phyloP scores from a whole-genome alignment of 768 basidiomycete genomes.

The Cantharellus cinnabarinus region DNA sequence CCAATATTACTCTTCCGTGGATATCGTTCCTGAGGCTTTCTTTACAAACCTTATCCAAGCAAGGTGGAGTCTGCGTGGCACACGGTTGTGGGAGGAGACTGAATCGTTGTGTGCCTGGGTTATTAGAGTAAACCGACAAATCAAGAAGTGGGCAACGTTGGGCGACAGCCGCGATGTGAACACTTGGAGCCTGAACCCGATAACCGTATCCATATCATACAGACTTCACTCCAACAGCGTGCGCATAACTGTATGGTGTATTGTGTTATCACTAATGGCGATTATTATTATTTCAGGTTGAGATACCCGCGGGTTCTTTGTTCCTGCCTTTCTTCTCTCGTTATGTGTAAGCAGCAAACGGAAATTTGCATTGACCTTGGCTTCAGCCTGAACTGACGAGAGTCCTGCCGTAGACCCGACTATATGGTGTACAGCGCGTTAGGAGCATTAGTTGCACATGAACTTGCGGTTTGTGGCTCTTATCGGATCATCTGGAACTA shows the following conservation, averaged over 20 bases:
- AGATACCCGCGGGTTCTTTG: conserved; percentile 91
- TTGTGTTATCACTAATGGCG: too few species aligned
- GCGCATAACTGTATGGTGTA: too few species aligned
- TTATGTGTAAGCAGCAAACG: conserved; percentile 33
- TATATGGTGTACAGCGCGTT: conserved; percentile 87
- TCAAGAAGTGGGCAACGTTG: conserved; percentile 53
- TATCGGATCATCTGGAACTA: not conserved
- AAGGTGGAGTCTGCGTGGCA: not conserved
- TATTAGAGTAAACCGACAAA: conserved; percentile 34
- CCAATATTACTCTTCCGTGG: conserved; percentile 52
- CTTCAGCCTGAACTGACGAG: not conserved
- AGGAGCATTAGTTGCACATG: conserved; percentile 81
- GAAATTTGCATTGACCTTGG: not conserved
- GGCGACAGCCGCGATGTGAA: conserved; percentile 50
- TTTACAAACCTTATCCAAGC: conserved; percentile 20
- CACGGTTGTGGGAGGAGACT: too few species aligned
- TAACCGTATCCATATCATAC: too few species aligned
- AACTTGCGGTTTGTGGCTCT: conserved; percentile 45
- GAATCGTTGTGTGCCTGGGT: not conserved
- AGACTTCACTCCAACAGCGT: too few species aligned
- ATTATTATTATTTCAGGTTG: conserved; percentile 31
- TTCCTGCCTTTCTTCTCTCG: conserved; percentile 79
- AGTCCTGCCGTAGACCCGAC: conserved; percentile 37
- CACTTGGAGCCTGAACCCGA: conserved; percentile 76
- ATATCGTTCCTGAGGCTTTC: conserved; percentile 46